Conservation (phyloP, 306 rosid genomes). For the Prunus fruticosa region DNA sequence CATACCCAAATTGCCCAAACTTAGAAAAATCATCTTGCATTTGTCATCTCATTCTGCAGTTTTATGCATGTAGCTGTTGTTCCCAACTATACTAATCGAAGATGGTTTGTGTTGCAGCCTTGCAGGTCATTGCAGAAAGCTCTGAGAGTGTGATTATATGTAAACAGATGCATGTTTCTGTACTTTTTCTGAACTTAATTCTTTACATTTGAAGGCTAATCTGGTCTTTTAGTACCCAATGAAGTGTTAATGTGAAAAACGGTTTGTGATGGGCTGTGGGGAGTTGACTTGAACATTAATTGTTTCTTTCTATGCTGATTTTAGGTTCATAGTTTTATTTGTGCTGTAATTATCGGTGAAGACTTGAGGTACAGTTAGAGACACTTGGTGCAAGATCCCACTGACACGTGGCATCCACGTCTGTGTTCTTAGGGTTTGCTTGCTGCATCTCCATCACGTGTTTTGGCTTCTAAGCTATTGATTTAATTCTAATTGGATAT, state of each 20-base stretch:
- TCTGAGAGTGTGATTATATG: neutral
- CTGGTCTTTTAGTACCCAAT: conserved; percentile 34
- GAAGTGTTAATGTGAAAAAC: conserved; percentile 36
- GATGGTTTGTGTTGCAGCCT: neutral
- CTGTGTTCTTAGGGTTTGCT: neutral
- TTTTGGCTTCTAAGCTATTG: conserved; percentile 22
- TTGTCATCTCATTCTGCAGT: neutral
- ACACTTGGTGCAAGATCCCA: conserved; percentile 22
- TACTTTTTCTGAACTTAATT: conserved; percentile 3
- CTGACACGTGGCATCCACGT: conserved; percentile 24
- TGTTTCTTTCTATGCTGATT: conserved; percentile 21
- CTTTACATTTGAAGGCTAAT: conserved; percentile 21
- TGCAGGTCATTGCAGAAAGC: conserved; percentile 1
- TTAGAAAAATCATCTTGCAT: neutral
- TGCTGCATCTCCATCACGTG: conserved; percentile 7
- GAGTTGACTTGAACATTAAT: conserved; percentile 39
- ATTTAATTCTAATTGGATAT: neutral
- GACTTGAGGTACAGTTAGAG: conserved; percentile 16
- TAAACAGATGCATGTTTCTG: neutral
- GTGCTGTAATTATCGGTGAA: conserved; percentile 28
- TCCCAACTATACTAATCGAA: neutral
- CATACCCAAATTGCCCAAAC: conserved; percentile 14
- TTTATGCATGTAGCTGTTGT: neutral
- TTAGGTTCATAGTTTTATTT: conserved; percentile 24
- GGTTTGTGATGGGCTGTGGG: conserved; percentile 21